Base-by-base conservation (phyloP, 2,329 filamentous ascomycete species). In the Aschersonia sp. region DNA sequence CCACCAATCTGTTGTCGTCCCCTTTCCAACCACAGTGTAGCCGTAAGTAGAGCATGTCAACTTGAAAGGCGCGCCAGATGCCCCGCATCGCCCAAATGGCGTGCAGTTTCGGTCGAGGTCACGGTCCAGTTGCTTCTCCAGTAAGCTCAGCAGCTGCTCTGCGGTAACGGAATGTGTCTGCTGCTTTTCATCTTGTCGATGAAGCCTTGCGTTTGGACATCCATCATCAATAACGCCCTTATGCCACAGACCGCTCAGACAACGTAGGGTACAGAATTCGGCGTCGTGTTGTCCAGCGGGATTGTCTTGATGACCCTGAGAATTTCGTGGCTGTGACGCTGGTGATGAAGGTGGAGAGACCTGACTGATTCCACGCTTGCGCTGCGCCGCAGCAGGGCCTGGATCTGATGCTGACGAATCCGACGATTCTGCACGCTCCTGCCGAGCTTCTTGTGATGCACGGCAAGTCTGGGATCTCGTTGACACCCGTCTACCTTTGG, bases 1-100 rank as follows among this genome's bases (percentile, higher is more conserved):
- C 48, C 48, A 50, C 14, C 10, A 32, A 4, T n/a, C 30, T 9
- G 29, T 29, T 8, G 39, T 47, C 4, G 45, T 50, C 5, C 48
- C 48, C 44, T 50, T 50, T 5, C 46, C 48, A 7, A 50, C 43
- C 2, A 50, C 39, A 12, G 46, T 50, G 11, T 50, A 50, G 12
- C 48, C 48, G 11, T 50, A 41, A 12, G 43, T 22, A 14, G 39
- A 39, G n/a, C 1, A 33, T 12, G 48, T 50, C 1, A 50, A 22
- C 29, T 47, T 50, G 22, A 50, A 50, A 4, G 48, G 48, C 14
- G 43, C 48, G 33, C 43, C 48, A 29, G 29, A 43, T 41, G 10
- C 5, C 12, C 48, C 48, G 41, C 37, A 47, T 22, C 6, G 5
- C 22, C 43, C 48, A 30, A 50, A 45, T 5, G 48, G 48, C 6